Base-by-base conservation (phyloP, 2,329 filamentous ascomycete species). In the Claviceps digitariae region DNA sequence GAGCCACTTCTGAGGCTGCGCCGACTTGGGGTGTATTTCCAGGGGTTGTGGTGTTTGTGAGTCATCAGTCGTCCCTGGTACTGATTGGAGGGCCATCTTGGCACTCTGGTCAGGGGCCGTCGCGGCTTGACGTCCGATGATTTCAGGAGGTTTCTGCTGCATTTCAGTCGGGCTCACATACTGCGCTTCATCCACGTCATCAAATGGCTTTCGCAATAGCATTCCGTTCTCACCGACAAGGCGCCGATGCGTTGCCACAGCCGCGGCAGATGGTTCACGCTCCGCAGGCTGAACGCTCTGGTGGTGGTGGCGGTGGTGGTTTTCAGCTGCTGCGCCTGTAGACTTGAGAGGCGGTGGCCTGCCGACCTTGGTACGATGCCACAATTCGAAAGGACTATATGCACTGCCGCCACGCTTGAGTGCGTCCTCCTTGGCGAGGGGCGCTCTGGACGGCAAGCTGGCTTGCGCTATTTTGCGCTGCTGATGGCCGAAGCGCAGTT, bases 1-100 rank as follows among this genome's bases (percentile, higher is more conserved):
- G 2, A 90, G 68, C 85, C 84, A 89, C 10, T 65, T 58, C 47
- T 63, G 69, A 8, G 60, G 36, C 15, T 17, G 58, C 27, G 60
- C 54, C 8, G 36, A 54, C 36, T 57, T 57, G 2, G 31, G 31
- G 44, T 52, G 41, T 23, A 46, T 50, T 40, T 57, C 46, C 36
- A 53, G 29, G 29, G 36, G 29, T 7, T 44, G 56, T 36, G 21
- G 21, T 29, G 23, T 47, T 40, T 36, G 45, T 23, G 23, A 17
- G 20, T 17, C 20, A 23, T 20, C 12, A 15, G 8, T 45, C 9
- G 20, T 44, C 12, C 10, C 48, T 21, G 43, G 9, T 10, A 27
- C 23, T 27, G 36, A 23, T 21, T n/a, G 27, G 23, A 6, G 6
- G 25, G 10, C 9, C 5, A 17, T 10, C 1, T 4, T n/a, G 21